Conservation (phyloP, 2,329 filamentous ascomycete genomes). For the Colletotrichum spinosum region DNA sequence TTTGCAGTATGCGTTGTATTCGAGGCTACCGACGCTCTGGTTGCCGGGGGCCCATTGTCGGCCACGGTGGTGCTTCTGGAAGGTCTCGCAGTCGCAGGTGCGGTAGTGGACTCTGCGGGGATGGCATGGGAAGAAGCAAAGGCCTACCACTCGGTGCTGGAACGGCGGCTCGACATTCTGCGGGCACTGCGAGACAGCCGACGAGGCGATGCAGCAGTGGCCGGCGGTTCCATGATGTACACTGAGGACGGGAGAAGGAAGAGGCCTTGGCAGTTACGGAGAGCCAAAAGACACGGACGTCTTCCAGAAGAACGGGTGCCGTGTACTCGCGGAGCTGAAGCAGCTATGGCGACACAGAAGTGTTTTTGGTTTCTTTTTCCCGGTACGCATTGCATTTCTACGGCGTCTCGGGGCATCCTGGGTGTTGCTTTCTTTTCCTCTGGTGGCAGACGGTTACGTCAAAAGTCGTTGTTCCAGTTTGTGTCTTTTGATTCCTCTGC, state of each 20-base stretch:
- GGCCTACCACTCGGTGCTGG: constrained; percentile 61
- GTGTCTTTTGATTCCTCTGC: not conserved
- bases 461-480: not conserved
- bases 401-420: constrained; percentile 8
- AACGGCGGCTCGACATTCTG: constrained; percentile 50
- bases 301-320: constrained; percentile 53
- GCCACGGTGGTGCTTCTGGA: constrained; percentile 65
- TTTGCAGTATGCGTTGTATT: constrained; percentile 70
- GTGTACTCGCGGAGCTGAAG: constrained; percentile 43
- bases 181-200: constrained; percentile 48
- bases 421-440: not conserved
- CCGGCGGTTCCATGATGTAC: constrained; percentile 47
- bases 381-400: constrained; percentile 25
- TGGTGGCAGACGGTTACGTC: not conserved
- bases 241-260: constrained; percentile 42
- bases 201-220: constrained; percentile 42
- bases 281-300: constrained; percentile 48
- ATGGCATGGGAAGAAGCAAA: constrained; percentile 70
- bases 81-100: constrained; percentile 63
- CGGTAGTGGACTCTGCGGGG: constrained; percentile 66
- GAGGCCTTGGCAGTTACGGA: constrained; percentile 48
- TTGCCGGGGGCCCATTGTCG: constrained; percentile 66
- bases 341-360: constrained; percentile 12
- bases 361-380: constrained; percentile 13
- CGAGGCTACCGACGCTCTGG: constrained; percentile 74